phyloP scores from a whole-genome alignment of 1,139 yeast species.

The Zhuliangozyma parablackwelliae region DNA sequence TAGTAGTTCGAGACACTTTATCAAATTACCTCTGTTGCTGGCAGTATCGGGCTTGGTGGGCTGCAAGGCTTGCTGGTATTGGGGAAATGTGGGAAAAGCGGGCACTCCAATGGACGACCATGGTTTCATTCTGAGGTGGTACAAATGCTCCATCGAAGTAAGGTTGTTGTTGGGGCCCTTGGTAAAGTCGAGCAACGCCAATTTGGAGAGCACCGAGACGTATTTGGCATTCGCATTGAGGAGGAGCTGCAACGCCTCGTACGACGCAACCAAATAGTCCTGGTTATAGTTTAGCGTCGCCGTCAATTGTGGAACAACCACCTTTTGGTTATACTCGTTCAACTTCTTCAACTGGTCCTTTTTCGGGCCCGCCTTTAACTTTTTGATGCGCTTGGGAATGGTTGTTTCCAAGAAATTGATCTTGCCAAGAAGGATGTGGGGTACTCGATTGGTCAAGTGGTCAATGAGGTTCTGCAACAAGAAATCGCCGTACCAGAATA shows the following conservation, averaged over 20 bases:
- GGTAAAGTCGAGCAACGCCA: slow-evolving; percentile 24
- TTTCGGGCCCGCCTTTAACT: slow-evolving; percentile 41
- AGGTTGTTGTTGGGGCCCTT: slow-evolving; percentile 33
- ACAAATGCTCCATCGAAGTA: slow-evolving; percentile 49
- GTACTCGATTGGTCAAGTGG: slow-evolving; percentile 47
- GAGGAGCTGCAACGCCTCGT: slow-evolving; percentile 32
- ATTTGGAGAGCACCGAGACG: slow-evolving; percentile 20
- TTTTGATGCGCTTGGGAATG: slow-evolving; percentile 46
- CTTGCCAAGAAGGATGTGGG: slow-evolving; percentile 31
- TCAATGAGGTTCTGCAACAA: slow-evolving; percentile 46
- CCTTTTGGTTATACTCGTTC: slow-evolving; percentile 15
- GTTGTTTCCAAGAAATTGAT: slow-evolving; percentile 25
- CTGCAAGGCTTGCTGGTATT: slow-evolving; percentile 15
- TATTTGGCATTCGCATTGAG: slow-evolving; percentile 21
- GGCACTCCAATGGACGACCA: slow-evolving; percentile 85
- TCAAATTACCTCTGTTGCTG: slow-evolving; percentile 7
- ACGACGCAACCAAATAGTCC: slow-evolving; percentile 25
- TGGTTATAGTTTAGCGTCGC: slow-evolving; percentile 14
- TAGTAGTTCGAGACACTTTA: slow-evolving; percentile 10
- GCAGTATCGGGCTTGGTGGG: slow-evolving; percentile 5
- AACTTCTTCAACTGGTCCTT: slow-evolving; percentile 29
- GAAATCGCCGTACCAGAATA: slow-evolving; percentile 65
- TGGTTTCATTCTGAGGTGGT: slow-evolving; percentile 70
- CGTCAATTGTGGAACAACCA: slow-evolving; percentile 22
- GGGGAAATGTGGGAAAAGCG: slow-evolving; percentile 46